phyloP scores from a whole-genome alignment of 2,329 filamentous ascomycete species.

The Pseudocercospora musae region DNA sequence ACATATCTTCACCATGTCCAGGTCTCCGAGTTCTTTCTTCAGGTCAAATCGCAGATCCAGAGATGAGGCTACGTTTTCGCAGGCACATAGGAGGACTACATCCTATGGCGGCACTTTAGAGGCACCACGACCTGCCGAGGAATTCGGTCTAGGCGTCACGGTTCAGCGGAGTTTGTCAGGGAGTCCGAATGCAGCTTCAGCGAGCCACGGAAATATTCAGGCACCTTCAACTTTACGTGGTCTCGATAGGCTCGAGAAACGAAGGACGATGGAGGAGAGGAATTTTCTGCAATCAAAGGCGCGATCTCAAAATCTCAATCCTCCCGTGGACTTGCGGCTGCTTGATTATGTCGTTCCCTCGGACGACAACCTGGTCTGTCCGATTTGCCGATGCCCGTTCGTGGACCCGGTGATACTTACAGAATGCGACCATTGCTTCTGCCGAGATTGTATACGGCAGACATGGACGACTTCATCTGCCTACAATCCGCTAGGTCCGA shows the following conservation, averaged over 20 bases:
- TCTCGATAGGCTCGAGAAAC: slow-evolving; percentile 32
- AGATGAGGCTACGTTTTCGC: slow-evolving; percentile 3
- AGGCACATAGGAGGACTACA: slow-evolving; percentile 12
- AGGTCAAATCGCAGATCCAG: slow-evolving; percentile 17
- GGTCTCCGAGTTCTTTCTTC: slow-evolving; percentile 20
- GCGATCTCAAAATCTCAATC: slow-evolving; percentile 28
- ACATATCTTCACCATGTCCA: slow-evolving; percentile 14
- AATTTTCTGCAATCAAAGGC: slow-evolving; percentile 31
- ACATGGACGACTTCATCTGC: slow-evolving; percentile 41
- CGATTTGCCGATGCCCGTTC: slow-evolving; percentile 63
- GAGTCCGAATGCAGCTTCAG: slow-evolving; percentile 7
- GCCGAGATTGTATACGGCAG: slow-evolving; percentile 54
- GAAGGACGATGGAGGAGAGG: slow-evolving; percentile 33
- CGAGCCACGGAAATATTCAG: background rate
- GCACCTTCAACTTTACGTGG: slow-evolving; percentile 20
- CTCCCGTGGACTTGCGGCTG: slow-evolving; percentile 52
- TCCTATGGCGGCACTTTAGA: slow-evolving; percentile 12
- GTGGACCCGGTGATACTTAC: slow-evolving; percentile 55
- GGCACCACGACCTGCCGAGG: background rate
- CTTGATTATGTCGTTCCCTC: slow-evolving; percentile 57
- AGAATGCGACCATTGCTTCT: slow-evolving; percentile 63
- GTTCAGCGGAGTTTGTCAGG: slow-evolving; percentile 18
- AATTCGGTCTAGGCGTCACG: background rate
- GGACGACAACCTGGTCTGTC: slow-evolving; percentile 61
- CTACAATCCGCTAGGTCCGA: slow-evolving; percentile 32